These are phyloP conservation scores for Daldinia caldariorum DNA, from an alignment of 495 filamentous ascomycete genomes.

Conservation along the genomic window DNA sequence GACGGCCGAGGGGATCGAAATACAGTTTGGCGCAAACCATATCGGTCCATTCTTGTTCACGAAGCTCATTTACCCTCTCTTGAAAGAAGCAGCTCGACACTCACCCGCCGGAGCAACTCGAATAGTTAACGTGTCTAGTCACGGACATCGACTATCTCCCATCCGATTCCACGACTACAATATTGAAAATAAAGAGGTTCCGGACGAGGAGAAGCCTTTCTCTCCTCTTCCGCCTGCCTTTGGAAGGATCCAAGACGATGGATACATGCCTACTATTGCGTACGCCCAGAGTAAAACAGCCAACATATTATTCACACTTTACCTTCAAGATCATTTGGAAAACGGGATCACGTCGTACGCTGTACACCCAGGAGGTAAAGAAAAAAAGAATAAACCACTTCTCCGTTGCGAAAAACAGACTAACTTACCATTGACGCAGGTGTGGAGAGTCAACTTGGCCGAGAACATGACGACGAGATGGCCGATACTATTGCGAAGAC, in stretches of 20 bases:
- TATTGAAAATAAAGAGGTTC: constrained; percentile 56
- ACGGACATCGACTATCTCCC: constrained; percentile 62
- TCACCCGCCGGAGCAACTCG: constrained; percentile 51
- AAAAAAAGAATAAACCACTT: neutral
- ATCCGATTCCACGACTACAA: constrained; percentile 68
- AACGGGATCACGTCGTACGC: constrained; percentile 53
- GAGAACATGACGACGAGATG: constrained; percentile 54
- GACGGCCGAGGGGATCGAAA: constrained; percentile 61
- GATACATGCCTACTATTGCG: constrained; percentile 64
- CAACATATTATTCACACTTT: constrained; percentile 66
- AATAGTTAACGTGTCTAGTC: constrained; percentile 57
- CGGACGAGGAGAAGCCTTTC: constrained; percentile 52
- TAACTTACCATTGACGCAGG: constrained; percentile 24
- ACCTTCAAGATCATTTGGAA: constrained; percentile 54
- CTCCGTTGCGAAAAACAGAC: neutral
- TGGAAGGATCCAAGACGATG: constrained; percentile 51
- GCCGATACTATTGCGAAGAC: constrained; percentile 52
- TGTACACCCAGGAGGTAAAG: constrained; percentile 60
- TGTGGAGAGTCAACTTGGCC: constrained; percentile 48
- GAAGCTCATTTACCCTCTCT: constrained; percentile 62
- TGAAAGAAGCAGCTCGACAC: constrained; percentile 51
- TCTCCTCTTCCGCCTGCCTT: constrained; percentile 48
- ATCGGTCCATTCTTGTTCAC: constrained; percentile 68
- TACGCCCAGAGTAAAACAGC: constrained; percentile 70
- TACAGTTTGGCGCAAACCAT: constrained; percentile 68